phyloP scores from a whole-genome alignment of 1,284 basidiomycete species.

The Pseudozyma sp. region DNA sequence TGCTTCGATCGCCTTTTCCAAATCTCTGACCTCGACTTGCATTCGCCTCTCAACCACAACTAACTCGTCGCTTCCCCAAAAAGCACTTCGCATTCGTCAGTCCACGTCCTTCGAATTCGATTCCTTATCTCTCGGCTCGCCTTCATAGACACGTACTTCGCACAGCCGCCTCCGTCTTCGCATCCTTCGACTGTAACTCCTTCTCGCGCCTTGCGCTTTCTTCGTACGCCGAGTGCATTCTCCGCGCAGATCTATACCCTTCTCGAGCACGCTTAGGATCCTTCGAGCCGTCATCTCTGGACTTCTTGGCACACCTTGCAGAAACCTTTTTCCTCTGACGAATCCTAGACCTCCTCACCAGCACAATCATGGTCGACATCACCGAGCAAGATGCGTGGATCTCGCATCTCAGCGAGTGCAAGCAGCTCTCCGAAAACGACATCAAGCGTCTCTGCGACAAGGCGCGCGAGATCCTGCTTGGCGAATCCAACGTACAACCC shows the following conservation, averaged over 20 bases:
- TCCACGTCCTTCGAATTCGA: not conserved
- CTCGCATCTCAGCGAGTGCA: conserved; percentile 95
- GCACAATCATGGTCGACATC: conserved; percentile 62
- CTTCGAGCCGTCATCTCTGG: not conserved
- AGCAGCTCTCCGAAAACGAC: conserved; percentile 93
- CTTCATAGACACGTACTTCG: conserved; percentile 1
- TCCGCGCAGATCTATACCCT: conserved; percentile 5
- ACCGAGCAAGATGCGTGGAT: conserved; percentile 78
- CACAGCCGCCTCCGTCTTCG: not conserved
- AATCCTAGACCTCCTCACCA: conserved; percentile 1
- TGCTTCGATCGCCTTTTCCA: not conserved
- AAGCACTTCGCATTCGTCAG: not conserved
- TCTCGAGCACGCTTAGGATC: not conserved
- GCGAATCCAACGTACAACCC: conserved; percentile 76
- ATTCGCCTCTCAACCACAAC: no score
- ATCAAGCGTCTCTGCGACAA: conserved; percentile 99
- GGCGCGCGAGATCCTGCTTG: conserved; percentile 97
- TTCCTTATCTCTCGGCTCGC: conserved; percentile 3
- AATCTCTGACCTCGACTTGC: no score
- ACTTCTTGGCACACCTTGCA: not conserved
- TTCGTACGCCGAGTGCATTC: not conserved
- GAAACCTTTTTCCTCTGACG: not conserved
- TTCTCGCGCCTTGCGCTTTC: not conserved
- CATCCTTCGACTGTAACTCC: not conserved
- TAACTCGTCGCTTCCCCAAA: not conserved